Base-by-base conservation (phyloP, 805 yeast genomes). In the Candida pseudofarinosa region DNA sequence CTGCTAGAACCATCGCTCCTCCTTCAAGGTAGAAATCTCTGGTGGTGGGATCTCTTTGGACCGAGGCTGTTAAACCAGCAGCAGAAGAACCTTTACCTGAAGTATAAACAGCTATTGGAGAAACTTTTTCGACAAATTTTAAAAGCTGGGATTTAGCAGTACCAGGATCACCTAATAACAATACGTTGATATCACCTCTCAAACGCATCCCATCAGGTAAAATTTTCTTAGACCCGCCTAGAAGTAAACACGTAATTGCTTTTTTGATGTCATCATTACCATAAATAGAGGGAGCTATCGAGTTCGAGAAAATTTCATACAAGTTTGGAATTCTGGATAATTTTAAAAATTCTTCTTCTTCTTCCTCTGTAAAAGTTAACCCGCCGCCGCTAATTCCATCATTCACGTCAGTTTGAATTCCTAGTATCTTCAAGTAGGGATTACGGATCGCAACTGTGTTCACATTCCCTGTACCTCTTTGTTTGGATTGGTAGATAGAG, bases 1-100 rank as follows among this genome's bases (percentile, higher is more conserved):
- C 99, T 0, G 99, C 99, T 39, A 93, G 72, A n/a, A 93, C 99
- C 97, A 93, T 90, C 6, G 99, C 99, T 66, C 99, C 99, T 46
- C 99, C 99, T 76, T 93, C 99, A 41, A 93, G 71, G 62, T 87
- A 91, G 62, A 91, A 93, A 54, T 93, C 99, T 49, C 96, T 73
- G 0, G 97, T 86, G 18, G 74, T 71, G 1, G 88, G 75, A 62
- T 93, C 98, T 61, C 97, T 77, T 68, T 91, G 99, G 15, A 93
- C 98, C 14, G 96, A 85, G 0, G 99, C 99, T 1, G 99, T 93
- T 65, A 93, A 77, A 81, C 99, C 99, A 2, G 98, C 99, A 2
- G 99, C 99, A 8, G 98, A 91, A 0, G 99, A 91, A 57, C 99
- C 99, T 60, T 93, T 93, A 71, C 99, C 99, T 0, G 98, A 89